phyloP scores from a whole-genome alignment of 2,329 filamentous ascomycete species.

The Aspergillus quadricinctus region DNA sequence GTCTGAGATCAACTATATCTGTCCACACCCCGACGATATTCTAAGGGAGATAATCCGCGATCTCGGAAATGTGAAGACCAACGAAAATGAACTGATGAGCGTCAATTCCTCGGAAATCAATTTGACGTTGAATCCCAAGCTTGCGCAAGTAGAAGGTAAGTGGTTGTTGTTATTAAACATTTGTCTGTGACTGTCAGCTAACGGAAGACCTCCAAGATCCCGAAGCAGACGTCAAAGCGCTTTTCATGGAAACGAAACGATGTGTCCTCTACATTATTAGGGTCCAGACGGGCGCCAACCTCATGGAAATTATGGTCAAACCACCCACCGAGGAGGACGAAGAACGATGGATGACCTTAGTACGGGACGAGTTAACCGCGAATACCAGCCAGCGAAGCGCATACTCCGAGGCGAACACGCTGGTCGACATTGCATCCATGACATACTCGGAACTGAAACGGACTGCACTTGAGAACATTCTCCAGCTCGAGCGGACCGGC shows the following conservation, averaged over 20 bases:
- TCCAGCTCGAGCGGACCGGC: constrained; percentile 79
- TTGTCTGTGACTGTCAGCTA: constrained; percentile 2
- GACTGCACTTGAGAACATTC: constrained; percentile 88
- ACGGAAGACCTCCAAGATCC: constrained; percentile 56
- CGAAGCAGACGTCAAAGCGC: constrained; percentile 81
- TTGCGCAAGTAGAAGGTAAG: constrained; percentile 74
- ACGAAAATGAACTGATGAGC: constrained; percentile 86
- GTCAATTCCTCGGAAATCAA: constrained; percentile 86
- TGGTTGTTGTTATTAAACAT: neutral
- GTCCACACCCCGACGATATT: constrained; percentile 76
- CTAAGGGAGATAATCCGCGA: constrained; percentile 90
- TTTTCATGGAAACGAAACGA: constrained; percentile 98
- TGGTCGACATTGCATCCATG: constrained; percentile 86
- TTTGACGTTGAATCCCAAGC: constrained; percentile 82
- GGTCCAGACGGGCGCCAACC: constrained; percentile 82
- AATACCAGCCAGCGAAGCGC: constrained; percentile 68
- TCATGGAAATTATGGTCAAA: constrained; percentile 94
- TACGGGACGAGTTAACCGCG: constrained; percentile 75
- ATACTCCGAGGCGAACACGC: constrained; percentile 78
- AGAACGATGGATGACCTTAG: constrained; percentile 74
- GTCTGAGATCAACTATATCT: constrained; percentile 71
- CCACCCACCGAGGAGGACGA: constrained; percentile 85
- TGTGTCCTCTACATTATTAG: constrained; percentile 97
- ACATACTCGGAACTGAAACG: constrained; percentile 89
- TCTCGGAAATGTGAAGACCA: constrained; percentile 91